Conservation (phyloP, 257 asterid species). For the Coffea eugenioides region DNA sequence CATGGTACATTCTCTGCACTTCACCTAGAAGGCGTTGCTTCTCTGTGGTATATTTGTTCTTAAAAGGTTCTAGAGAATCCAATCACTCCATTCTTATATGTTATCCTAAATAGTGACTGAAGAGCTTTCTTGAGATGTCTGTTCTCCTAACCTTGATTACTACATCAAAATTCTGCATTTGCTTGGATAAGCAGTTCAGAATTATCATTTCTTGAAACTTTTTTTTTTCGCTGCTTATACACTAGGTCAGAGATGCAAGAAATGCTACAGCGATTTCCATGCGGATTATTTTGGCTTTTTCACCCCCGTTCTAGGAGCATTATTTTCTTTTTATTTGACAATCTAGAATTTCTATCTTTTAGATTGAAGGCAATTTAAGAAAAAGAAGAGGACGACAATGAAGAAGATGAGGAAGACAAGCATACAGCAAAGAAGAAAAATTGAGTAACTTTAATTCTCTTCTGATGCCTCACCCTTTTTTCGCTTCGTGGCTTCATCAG, state of each 20-base stretch:
- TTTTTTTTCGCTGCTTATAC: not conserved
- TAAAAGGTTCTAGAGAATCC: not conserved
- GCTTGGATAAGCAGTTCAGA: not conserved
- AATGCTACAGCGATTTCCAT: not conserved
- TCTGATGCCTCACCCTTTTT: not conserved
- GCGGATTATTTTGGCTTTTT: not conserved
- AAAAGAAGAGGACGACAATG: constrained; percentile 17
- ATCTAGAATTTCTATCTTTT: not conserved
- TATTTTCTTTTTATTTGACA: not conserved
- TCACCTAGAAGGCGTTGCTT: constrained; percentile 1
- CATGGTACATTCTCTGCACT: constrained; percentile 33
- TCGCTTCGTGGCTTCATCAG: not conserved
- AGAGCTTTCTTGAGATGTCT: not conserved
- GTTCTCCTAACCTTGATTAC: not conserved
- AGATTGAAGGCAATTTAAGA: not conserved
- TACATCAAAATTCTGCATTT: not conserved
- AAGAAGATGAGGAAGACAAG: constrained; percentile 10
- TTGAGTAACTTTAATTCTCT: not conserved
- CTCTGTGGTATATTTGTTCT: not conserved
- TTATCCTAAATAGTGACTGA: not conserved
- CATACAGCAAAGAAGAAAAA: constrained; percentile 21
- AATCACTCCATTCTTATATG: not conserved
- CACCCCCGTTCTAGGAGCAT: not conserved
- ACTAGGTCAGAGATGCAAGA: not conserved
- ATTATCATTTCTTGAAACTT: not conserved